A percentile compares a stretch with the other conserved stretches of the same genome.
Evolutionary conservation across 805 yeast genomes (phyloP).

Genomic region (Priceomyces haplophilus): DNA sequence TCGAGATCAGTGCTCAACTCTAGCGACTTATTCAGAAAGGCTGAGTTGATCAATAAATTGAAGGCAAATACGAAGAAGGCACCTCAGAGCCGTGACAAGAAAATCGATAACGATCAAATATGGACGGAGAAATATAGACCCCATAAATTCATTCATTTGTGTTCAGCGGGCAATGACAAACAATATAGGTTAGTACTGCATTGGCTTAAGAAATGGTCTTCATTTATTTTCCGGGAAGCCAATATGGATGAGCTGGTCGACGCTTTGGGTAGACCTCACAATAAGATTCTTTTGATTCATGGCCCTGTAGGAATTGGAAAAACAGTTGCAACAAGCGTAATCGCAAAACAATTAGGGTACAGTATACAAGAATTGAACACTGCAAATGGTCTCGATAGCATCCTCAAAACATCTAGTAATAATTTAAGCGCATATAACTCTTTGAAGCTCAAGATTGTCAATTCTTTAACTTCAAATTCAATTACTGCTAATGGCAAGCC

Average conservation of each 20-base stretch:
- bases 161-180: constrained; percentile 45
- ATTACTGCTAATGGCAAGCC: constrained; percentile 70
- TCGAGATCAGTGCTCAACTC: constrained; percentile 1
- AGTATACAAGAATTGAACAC: constrained; percentile 84
- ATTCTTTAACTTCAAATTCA: constrained; percentile 57
- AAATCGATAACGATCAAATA: constrained; percentile 10
- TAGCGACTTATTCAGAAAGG: constrained; percentile 17
- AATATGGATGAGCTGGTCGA: constrained; percentile 19
- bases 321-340: constrained; percentile 81
- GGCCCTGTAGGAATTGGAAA: constrained; percentile 97
- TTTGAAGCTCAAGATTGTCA: constrained; percentile 37
- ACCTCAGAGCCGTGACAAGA: background rate
- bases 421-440: constrained; percentile 25
- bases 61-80: constrained; percentile 13
- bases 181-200: constrained; percentile 36
- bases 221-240: constrained; percentile 28
- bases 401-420: constrained; percentile 42
- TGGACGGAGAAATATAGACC: constrained; percentile 46
- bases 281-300: constrained; percentile 67
- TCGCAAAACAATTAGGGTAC: constrained; percentile 80
- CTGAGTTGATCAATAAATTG: constrained; percentile 14
- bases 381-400: constrained; percentile 38
- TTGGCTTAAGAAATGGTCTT: constrained; percentile 41
- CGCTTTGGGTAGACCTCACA: constrained; percentile 36
- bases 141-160: constrained; percentile 29